A percentile compares a stretch with the other conserved stretches of the same genome.
phyloP scores from a whole-genome alignment of 1,139 yeast species.

The Candida sp. region DNA sequence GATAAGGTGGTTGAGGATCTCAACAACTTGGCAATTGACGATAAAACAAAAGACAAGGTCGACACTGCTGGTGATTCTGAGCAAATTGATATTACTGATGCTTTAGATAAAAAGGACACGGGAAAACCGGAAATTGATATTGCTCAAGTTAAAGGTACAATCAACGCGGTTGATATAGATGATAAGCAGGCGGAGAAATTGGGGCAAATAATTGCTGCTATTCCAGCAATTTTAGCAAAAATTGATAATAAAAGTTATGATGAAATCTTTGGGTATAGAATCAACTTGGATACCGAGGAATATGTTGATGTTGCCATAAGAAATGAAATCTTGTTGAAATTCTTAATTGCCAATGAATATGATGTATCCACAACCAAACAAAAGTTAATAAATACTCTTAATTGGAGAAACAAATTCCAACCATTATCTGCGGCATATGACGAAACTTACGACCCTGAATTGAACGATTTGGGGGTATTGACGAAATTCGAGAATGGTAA shows the following conservation, averaged over 20 bases:
- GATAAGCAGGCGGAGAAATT: slow-evolving; percentile 15
- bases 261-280: slow-evolving; percentile 76
- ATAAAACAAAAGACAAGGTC: background rate
- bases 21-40: background rate
- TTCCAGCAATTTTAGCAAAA: slow-evolving; percentile 20
- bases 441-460: slow-evolving; percentile 59
- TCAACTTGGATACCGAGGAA: slow-evolving; percentile 39
- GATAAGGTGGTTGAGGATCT: background rate
- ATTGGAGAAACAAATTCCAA: slow-evolving; percentile 76
- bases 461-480: slow-evolving; percentile 63
- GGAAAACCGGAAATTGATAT: background rate
- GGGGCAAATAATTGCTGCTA: slow-evolving; percentile 13
- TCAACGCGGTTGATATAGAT: slow-evolving; percentile 9
- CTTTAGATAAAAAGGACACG: background rate
- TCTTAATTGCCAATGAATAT: slow-evolving; percentile 65
- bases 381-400: slow-evolving; percentile 57
- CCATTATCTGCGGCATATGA: slow-evolving; percentile 77
- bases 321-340: slow-evolving; percentile 59
- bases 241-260: slow-evolving; percentile 53
- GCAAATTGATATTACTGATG: background rate
- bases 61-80: background rate
- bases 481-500: slow-evolving; percentile 34
- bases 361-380: slow-evolving; percentile 45
- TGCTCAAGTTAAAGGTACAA: slow-evolving; percentile 6
- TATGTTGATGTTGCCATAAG: slow-evolving; percentile 45